phyloP scores from a whole-genome alignment of 116 monocot species.

The Phalaenopsis hybrid region DNA sequence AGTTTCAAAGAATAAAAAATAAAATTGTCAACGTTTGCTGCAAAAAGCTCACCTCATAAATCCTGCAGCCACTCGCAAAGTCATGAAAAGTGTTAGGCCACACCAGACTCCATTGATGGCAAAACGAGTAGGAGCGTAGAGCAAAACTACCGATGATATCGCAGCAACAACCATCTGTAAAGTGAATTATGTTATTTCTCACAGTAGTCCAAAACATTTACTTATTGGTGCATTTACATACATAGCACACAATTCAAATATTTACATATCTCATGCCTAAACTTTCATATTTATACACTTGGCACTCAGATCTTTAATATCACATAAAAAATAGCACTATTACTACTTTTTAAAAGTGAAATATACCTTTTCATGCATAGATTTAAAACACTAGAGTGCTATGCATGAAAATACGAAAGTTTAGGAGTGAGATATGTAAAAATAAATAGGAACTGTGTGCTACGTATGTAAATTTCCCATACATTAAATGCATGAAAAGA shows the following conservation, averaged over 20 bases:
- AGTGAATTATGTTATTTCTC: slow-evolving; percentile 8
- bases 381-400: no score
- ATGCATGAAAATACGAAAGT: no score
- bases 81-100: slow-evolving; percentile 95
- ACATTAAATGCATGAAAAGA: not conserved
- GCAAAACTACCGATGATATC: slow-evolving; percentile 62
- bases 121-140: slow-evolving; percentile 64
- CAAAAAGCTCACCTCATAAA: slow-evolving; percentile 50
- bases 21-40: not conserved
- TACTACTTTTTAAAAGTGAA: no score
- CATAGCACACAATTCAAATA: no score
- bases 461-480: not conserved
- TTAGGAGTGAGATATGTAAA: no score
- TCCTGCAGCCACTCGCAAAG: slow-evolving; percentile 71
- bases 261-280: no score
- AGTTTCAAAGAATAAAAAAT: not conserved
- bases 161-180: slow-evolving; percentile 67
- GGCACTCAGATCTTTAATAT: no score
- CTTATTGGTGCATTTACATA: no score
- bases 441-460: no score
- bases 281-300: no score
- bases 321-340: no score
- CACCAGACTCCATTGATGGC: slow-evolving; percentile 92
- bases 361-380: no score
- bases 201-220: not conserved